A percentile compares a stretch with the other conserved stretches of the same genome.
phyloP scores from a whole-genome alignment of 768 basidiomycete species.

The Cubamyces sp. region DNA sequence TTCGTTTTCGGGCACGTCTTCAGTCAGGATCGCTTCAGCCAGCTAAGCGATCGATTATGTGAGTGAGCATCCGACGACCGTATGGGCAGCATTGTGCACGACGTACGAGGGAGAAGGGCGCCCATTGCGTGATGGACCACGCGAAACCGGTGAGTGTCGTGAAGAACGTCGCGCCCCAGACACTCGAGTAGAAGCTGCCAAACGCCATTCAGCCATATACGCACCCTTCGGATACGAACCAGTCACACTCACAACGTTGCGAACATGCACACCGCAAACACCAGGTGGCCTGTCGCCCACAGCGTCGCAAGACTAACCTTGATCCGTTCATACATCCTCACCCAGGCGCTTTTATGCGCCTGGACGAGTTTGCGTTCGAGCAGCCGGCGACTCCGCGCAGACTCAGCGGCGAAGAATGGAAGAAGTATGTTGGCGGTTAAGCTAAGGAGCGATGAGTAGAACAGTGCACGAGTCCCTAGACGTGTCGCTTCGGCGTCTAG shows the following conservation, averaged over 20 bases:
- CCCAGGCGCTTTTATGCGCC: conserved; percentile 24
- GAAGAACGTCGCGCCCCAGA: conserved; percentile 72
- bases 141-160: conserved; percentile 84
- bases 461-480: conserved; percentile 81
- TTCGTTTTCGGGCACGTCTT: conserved; percentile 41
- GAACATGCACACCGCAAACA: conserved; percentile 80
- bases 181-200: conserved; percentile 69
- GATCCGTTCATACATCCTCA: conserved; percentile 39
- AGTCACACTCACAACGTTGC: conserved; percentile 71
- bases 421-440: conserved; percentile 69
- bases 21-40: conserved; percentile 82
- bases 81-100: neutral
- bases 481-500: conserved; percentile 74
- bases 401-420: conserved; percentile 59
- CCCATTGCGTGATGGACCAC: conserved; percentile 95
- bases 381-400: conserved; percentile 23
- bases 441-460: conserved; percentile 73
- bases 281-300: conserved; percentile 78
- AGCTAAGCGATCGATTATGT: conserved; percentile 42
- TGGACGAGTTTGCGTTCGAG: conserved; percentile 24
- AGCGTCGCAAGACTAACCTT: conserved; percentile 68
- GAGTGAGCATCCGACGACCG: neutral
- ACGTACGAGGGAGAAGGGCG: conserved; percentile 84
- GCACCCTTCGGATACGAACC: neutral
- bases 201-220: neutral